A percentile compares a stretch with the other conserved stretches of the same genome.
Evolutionary conservation across 768 basidiomycete genomes (phyloP).

Genomic region (Ramaria sp.): DNA sequence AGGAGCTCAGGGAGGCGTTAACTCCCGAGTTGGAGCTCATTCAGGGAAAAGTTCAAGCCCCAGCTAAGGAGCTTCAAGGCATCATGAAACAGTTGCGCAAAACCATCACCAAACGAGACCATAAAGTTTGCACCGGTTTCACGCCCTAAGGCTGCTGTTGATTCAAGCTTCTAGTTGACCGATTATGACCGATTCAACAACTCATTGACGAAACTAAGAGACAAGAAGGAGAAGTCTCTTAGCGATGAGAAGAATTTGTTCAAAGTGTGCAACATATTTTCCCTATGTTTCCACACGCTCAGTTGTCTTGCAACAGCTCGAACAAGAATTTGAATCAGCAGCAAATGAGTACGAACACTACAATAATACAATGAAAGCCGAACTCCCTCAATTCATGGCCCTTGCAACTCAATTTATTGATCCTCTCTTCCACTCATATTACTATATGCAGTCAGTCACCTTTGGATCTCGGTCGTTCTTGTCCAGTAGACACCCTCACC

Average conservation of each 20-base stretch:
- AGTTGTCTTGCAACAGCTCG: conserved; percentile 40
- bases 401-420: conserved; percentile 86
- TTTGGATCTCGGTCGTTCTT: conserved; percentile 2
- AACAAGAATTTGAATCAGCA: conserved; percentile 92
- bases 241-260: conserved; percentile 95
- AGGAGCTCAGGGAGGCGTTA: conserved; percentile 70
- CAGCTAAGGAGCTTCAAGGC: conserved; percentile 80
- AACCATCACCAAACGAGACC: conserved; percentile 91
- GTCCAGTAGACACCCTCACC: background rate
- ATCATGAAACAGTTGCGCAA: conserved; percentile 87
- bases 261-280: conserved; percentile 46
- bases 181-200: conserved; percentile 98
- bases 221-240: conserved; percentile 96
- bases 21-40: conserved; percentile 92
- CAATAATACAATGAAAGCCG: conserved; percentile 81
- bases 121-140: conserved; percentile 54
- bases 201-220: conserved; percentile 85
- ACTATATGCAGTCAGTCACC: conserved; percentile 90
- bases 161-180: conserved; percentile 40
- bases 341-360: conserved; percentile 91
- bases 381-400: conserved; percentile 87
- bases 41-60: conserved; percentile 72
- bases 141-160: background rate
- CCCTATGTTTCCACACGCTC: conserved; percentile 15
- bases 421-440: conserved; percentile 97